phyloP scores from a whole-genome alignment of 352 stramenopile species.

The Pythium inflatum region DNA sequence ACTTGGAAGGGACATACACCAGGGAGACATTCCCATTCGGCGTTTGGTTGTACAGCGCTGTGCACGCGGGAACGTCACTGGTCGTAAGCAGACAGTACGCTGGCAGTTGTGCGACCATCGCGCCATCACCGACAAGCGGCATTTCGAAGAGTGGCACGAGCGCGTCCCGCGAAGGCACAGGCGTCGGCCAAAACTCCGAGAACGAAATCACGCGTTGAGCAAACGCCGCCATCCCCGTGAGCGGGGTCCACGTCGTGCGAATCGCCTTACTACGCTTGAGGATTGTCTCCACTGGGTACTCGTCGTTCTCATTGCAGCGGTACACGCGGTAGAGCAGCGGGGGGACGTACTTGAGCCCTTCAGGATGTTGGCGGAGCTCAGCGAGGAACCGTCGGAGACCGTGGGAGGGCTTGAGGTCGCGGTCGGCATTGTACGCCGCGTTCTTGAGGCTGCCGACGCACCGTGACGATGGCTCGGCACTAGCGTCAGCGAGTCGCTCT shows the following conservation, averaged over 20 bases:
- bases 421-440: not conserved
- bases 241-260: too few species aligned
- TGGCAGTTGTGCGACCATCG: not conserved
- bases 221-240: too few species aligned
- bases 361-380: not conserved
- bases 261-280: not conserved
- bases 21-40: constrained; percentile 1
- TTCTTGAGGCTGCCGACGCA: constrained; percentile 6
- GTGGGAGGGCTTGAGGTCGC: constrained; percentile 13
- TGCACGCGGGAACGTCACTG: not conserved
- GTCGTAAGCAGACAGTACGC: constrained; percentile 13
- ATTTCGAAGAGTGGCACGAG: constrained; percentile 2
- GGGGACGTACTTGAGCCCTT: constrained; percentile 5
- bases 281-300: not conserved
- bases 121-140: constrained; percentile 9
- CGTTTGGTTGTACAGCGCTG: constrained; percentile 12
- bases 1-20: not conserved
- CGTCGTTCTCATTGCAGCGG: constrained; percentile 5
- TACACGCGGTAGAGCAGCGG: constrained; percentile 21
- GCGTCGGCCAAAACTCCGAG: constrained; percentile 24
- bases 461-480: not conserved
- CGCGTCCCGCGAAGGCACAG: not conserved
- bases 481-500: not conserved
- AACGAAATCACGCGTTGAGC: constrained; percentile 11
- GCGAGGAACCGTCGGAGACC: constrained; percentile 9